phyloP scores from a whole-genome alignment of 495 filamentous ascomycete species.

The Neurospora tetrasperma region DNA sequence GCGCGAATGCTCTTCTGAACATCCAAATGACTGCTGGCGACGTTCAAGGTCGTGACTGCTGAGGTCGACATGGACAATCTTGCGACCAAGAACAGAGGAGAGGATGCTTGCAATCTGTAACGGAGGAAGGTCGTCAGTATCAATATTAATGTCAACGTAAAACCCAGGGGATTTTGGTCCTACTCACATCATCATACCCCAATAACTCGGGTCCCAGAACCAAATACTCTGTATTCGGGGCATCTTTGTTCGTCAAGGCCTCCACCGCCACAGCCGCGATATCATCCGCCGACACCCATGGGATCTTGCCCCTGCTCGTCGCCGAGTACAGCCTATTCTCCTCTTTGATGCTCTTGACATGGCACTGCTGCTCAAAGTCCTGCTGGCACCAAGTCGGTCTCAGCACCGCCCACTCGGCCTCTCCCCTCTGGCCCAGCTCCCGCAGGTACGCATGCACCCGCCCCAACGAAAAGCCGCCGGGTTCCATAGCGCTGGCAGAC shows the following conservation, averaged over 20 bases:
- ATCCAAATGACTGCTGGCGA: slow-evolving; percentile 15
- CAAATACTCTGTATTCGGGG: slow-evolving; percentile 34
- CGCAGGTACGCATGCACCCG: slow-evolving; percentile 27
- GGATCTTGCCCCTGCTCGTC: slow-evolving; percentile 32
- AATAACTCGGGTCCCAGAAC: slow-evolving; percentile 39
- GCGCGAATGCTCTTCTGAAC: slow-evolving; percentile 25
- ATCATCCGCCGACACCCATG: slow-evolving; percentile 37
- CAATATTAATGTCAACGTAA: neutral
- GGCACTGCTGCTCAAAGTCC: slow-evolving; percentile 22
- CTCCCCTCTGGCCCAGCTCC: slow-evolving; percentile 27
- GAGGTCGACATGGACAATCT: slow-evolving; percentile 37
- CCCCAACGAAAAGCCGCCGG: slow-evolving; percentile 27
- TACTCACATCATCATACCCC: slow-evolving; percentile 35
- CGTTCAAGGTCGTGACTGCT: slow-evolving; percentile 19
- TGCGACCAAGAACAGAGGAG: slow-evolving; percentile 25
- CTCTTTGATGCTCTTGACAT: slow-evolving; percentile 26
- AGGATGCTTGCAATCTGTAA: slow-evolving; percentile 34
- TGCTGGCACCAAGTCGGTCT: slow-evolving; percentile 38
- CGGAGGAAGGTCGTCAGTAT: neutral
- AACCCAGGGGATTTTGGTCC: neutral
- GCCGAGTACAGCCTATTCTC: slow-evolving; percentile 37
- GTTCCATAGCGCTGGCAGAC: slow-evolving; percentile 25
- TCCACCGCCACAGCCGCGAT: slow-evolving; percentile 38
- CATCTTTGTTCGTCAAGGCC: slow-evolving; percentile 27
- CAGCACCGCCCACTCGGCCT: slow-evolving; percentile 34